These are phyloP conservation scores for Austroboletus niveus DNA, from an alignment of 1,284 basidiomycete species.

Conservation along the genomic window DNA sequence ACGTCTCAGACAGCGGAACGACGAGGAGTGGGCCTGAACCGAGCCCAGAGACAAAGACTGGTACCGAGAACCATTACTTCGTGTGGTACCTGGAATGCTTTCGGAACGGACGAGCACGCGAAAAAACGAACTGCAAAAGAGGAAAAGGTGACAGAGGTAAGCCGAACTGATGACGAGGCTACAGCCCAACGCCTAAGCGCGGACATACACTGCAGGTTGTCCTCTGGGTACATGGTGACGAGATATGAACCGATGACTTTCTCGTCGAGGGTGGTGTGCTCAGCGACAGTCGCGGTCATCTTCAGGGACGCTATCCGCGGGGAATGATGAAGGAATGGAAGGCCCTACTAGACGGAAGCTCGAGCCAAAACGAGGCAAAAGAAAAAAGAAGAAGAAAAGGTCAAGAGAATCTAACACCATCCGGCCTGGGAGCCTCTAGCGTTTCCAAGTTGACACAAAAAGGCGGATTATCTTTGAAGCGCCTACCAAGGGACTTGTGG, in stretches of 20 bases:
- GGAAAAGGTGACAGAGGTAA: slow-evolving; percentile 65
- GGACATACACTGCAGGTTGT: slow-evolving; percentile 53
- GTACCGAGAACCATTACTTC: slow-evolving; percentile 70
- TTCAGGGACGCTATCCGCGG: background rate
- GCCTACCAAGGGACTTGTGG: background rate
- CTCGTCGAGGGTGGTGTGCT: slow-evolving; percentile 5
- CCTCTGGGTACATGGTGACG: slow-evolving; percentile 44
- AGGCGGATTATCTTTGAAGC: background rate
- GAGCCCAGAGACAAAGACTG: slow-evolving; percentile 66
- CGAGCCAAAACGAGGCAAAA: background rate
- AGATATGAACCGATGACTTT: slow-evolving; percentile 13
- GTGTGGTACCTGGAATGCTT: slow-evolving; percentile 57
- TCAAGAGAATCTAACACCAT: slow-evolving; percentile 8
- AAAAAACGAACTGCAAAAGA: slow-evolving; percentile 53
- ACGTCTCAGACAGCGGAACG: slow-evolving; percentile 49
- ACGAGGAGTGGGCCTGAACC: slow-evolving; percentile 47
- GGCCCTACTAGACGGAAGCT: background rate
- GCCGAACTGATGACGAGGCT: slow-evolving; percentile 49
- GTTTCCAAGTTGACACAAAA: background rate
- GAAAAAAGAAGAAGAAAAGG: background rate
- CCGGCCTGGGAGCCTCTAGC: slow-evolving; percentile 4
- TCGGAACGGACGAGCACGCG: background rate
- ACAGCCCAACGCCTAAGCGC: slow-evolving; percentile 54
- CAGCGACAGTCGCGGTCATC: background rate
- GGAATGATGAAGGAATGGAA: background rate